Evolutionary conservation across 2,329 filamentous ascomycete genomes (phyloP), one percentile per base, ranked within the genome.

Genomic region (Gyromitra esculenta): DNA sequence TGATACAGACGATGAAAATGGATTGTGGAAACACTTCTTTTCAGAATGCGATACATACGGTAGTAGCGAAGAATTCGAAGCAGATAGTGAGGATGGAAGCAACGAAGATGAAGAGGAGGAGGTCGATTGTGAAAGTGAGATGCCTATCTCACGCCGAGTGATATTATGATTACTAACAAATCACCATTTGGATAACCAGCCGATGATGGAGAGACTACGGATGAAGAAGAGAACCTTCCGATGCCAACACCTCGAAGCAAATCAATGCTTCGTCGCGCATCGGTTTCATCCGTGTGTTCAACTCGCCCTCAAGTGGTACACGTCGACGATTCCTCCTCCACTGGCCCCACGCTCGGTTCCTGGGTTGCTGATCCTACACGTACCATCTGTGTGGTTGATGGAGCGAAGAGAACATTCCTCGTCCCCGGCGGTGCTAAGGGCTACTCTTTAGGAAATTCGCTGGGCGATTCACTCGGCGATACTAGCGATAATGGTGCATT

Each of bases 191-290:
- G 48, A 41, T 67, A 54, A 71, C 35, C 62, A 75, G 77, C 66
- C 60, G 77, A 79, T 56, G 75, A 69, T 15, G 77, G 76, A 59
- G 77, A 79, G 21, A 78, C 77, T 15, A 79, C 78, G 39, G 78
- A 79, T 67, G 75, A 78, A n/a, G 78, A 79, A 63, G 78, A 79
- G 13, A 71, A 79, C 56, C 78, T 79, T 43, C 78, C 78, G 25
- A 78, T 78, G 68, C 78, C 78, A 25, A 78, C 76, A 45, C 78
- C 78, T 9, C 60, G 68, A 25, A 75, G 73, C 18, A 74, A 77
- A 62, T 79, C 78, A 31, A 79, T 78, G 66, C 72, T 79, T 48
- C 73, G 77, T 21, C 75, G 78, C 15, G 76, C 73, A 37, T 79
- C 76, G 6, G 50, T 71, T 35, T 69, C 72, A 18, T 73, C 78